Conservation (phyloP, 2,329 filamentous ascomycete species). For the Colletotrichum magnum region DNA sequence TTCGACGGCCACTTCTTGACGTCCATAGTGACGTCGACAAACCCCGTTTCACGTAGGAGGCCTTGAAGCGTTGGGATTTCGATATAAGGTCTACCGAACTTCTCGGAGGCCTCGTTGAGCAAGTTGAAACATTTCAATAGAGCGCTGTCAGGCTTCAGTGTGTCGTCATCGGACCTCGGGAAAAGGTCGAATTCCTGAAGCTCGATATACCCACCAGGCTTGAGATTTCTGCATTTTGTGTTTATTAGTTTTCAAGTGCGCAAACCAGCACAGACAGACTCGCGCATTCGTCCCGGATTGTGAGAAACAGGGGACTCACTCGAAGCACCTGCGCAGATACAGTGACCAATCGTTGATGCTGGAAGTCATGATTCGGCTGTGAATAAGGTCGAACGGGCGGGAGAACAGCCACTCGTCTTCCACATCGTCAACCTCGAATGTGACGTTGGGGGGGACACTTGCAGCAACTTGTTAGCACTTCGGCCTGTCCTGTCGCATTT, state of each 20-base stretch:
- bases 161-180: not conserved
- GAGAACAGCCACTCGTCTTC: slow-evolving; percentile 66
- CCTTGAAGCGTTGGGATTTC: not conserved
- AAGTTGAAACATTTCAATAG: not conserved
- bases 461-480: not conserved
- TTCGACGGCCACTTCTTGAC: not conserved
- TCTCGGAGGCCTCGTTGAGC: not conserved
- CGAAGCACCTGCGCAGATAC: not conserved
- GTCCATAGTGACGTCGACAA: not conserved
- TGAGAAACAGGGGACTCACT: not conserved
- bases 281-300: too few relatives aligned
- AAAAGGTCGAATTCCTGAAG: not conserved
- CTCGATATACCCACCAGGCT: not conserved
- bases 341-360: slow-evolving; percentile 64
- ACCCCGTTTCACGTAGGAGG: not conserved
- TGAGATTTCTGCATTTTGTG: not conserved
- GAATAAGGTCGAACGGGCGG: slow-evolving; percentile 68
- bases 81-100: not conserved
- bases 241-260: too few relatives aligned
- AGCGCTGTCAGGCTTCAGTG: not conserved
- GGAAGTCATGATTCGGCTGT: slow-evolving; percentile 64
- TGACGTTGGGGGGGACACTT: slow-evolving; percentile 66
- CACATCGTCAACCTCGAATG: slow-evolving; percentile 68
- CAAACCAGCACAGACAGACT: too few relatives aligned
- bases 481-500: not conserved